Evolutionary conservation across 169 alveolate species (phyloP), one percentile per base, ranked within the genome.

Genomic region (Cryptosporidium muris): DNA sequence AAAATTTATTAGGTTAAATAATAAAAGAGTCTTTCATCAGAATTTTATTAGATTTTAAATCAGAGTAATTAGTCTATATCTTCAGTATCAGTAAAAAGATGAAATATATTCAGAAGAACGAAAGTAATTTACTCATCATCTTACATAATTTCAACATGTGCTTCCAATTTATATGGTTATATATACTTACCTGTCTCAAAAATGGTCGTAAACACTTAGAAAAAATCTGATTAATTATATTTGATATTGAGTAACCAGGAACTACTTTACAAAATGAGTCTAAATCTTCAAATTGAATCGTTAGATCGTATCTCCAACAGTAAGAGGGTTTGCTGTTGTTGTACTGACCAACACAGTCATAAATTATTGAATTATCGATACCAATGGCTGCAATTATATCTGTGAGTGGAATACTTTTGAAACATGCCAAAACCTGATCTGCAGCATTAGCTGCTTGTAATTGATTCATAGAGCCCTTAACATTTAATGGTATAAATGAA

Each of bases 251-350:
- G 3, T 56, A 74, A n/a, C 60, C 74, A 43, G 85, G 85, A 14
- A 74, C 25, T 37, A 37, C 16, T 62, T 92, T 82, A 81, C 93
- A 80, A 90, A 95, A 90, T 80, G 81, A 81, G 52, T 91, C 63
- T 38, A 92, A 81, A 25, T 93, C 91, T 60, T 93, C 96, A 81
- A 95, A 93, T 65, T 94, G 97, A 25, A 95, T 66, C 2, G 92
- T 90, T 12, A 94, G 91, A 56, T 91, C 94, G 88, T 95, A 95
- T 40, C 90, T 92, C 96, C 95, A 94, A 65, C 88, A 89, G 74
- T 80, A 62, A 66, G 48, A 2, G 2, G 62, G 16, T 34, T 54
- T n/a, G 36, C n/a, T 14, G n/a, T 6, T 25, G n/a, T 56, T 16
- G 12, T 49, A 49, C 12, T 9, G 12, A 1, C 63, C 58, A 9